Evolutionary conservation across 768 basidiomycete species (phyloP).

Genomic region (Pleurotus giganteus): DNA sequence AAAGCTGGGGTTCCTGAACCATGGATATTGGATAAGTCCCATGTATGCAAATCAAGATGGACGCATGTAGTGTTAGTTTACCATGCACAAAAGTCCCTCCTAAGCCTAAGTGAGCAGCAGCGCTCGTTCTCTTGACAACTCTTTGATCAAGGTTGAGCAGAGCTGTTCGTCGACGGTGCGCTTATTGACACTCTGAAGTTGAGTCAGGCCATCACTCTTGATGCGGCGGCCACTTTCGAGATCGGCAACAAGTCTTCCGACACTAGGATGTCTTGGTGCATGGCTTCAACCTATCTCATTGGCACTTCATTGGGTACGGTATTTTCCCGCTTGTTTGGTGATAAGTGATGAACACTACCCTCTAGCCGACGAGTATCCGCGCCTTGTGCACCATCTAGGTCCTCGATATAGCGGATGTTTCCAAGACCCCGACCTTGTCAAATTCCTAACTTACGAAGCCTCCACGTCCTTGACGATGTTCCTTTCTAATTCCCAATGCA

Average conservation of each 20-base stretch:
- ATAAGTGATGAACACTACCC: constrained; percentile 3
- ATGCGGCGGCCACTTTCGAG: constrained; percentile 39
- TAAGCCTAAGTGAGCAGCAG: constrained; percentile 1
- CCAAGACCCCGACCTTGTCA: constrained; percentile 66
- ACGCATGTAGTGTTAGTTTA: constrained; percentile 69
- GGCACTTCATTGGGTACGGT: constrained; percentile 53
- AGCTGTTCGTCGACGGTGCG: constrained; percentile 73
- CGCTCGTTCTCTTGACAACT: background rate
- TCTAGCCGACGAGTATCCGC: constrained; percentile 66
- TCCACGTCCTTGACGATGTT: constrained; percentile 83
- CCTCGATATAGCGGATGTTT: constrained; percentile 77
- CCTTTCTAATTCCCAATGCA: constrained; percentile 46
- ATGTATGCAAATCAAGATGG: constrained; percentile 61
- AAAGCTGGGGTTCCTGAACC: constrained; percentile 37
- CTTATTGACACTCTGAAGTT: constrained; percentile 62
- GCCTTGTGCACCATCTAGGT: constrained; percentile 78
- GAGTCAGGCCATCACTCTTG: constrained; percentile 44
- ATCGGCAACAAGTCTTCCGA: constrained; percentile 53
- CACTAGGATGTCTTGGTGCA: constrained; percentile 59
- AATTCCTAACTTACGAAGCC: constrained; percentile 83
- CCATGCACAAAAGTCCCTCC: constrained; percentile 48
- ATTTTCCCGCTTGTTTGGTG: background rate
- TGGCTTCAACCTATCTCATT: constrained; percentile 65
- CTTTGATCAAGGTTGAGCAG: constrained; percentile 30
- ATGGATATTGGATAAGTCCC: constrained; percentile 41